Evolutionary conservation across 495 filamentous ascomycete species (phyloP).

Genomic region (Lasiosphaeris hirsuta): DNA sequence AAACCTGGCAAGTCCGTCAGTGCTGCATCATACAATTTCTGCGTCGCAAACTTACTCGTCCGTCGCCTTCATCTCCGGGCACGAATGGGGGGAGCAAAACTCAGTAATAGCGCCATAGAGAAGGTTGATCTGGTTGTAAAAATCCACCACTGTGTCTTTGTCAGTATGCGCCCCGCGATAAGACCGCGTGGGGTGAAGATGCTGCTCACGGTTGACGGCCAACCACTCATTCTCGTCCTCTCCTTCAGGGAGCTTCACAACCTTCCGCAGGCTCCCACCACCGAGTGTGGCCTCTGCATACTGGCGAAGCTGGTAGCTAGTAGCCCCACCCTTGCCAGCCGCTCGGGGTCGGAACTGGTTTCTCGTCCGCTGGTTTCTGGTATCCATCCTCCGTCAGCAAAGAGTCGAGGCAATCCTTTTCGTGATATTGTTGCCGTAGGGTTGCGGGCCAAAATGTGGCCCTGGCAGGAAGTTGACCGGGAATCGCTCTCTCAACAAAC

Average conservation of each 20-base stretch:
- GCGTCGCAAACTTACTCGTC: conserved; percentile 67
- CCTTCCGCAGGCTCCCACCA: conserved; percentile 90
- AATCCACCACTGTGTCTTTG: conserved; percentile 77
- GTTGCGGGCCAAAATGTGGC: too few relatives aligned
- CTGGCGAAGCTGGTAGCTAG: conserved; percentile 91
- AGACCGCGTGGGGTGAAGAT: background rate
- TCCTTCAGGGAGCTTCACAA: conserved; percentile 93
- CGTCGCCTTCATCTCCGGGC: conserved; percentile 98
- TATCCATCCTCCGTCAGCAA: conserved; percentile 24
- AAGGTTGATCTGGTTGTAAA: conserved; percentile 99
- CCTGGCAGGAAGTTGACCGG: too few relatives aligned
- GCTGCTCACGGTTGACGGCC: conserved; percentile 78
- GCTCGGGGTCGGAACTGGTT: conserved; percentile 90
- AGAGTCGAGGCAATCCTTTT: background rate
- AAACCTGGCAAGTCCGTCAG: conserved; percentile 55
- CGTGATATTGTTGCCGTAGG: too few relatives aligned
- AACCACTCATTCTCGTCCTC: conserved; percentile 98
- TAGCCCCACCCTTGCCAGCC: conserved; percentile 78
- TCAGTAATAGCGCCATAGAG: conserved; percentile 98
- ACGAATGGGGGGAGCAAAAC: conserved; percentile 94
- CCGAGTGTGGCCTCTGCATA: conserved; percentile 97
- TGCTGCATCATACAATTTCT: background rate
- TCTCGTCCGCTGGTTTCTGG: conserved; percentile 82
- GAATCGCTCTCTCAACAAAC: too few relatives aligned
- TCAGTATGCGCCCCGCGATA: conserved; percentile 10